phyloP scores from a whole-genome alignment of 495 filamentous ascomycete species.

The Podospora bellae-mahoneyi region DNA sequence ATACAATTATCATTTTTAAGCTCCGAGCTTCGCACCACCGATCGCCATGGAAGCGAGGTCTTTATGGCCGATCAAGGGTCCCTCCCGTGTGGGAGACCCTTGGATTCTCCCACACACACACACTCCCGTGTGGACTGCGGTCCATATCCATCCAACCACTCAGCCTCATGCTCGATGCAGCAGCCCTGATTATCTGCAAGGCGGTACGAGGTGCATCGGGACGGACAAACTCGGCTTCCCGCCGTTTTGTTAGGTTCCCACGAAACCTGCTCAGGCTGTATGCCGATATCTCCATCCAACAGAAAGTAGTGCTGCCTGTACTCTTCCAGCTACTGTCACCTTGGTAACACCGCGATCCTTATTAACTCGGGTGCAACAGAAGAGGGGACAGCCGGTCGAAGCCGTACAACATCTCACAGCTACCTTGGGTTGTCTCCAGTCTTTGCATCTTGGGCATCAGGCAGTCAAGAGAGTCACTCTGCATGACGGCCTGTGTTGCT shows the following conservation, averaged over 20 bases:
- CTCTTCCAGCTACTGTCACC: not conserved
- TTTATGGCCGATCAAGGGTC: not conserved
- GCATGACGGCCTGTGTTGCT: not conserved
- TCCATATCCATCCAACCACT: not conserved
- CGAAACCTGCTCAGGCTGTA: not conserved
- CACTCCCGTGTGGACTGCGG: not conserved
- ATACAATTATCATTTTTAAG: not conserved
- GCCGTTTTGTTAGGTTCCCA: not conserved
- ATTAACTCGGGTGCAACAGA: constrained; percentile 4
- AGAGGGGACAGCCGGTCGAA: not conserved
- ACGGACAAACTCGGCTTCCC: not conserved
- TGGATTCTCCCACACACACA: not conserved
- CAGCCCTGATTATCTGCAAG: constrained; percentile 3
- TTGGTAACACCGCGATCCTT: constrained; percentile 1
- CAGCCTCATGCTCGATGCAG: constrained; percentile 2
- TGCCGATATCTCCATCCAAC: not conserved
- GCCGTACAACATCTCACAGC: not conserved
- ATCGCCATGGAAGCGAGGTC: not conserved
- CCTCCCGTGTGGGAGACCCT: not conserved
- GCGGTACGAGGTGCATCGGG: not conserved
- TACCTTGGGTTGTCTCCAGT: not conserved
- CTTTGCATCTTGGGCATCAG: not conserved
- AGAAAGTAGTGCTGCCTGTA: no score
- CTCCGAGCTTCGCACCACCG: not conserved
- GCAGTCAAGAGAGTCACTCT: not conserved